Conservation (phyloP, 129 eudicot species). For the Lonicera japonica region DNA sequence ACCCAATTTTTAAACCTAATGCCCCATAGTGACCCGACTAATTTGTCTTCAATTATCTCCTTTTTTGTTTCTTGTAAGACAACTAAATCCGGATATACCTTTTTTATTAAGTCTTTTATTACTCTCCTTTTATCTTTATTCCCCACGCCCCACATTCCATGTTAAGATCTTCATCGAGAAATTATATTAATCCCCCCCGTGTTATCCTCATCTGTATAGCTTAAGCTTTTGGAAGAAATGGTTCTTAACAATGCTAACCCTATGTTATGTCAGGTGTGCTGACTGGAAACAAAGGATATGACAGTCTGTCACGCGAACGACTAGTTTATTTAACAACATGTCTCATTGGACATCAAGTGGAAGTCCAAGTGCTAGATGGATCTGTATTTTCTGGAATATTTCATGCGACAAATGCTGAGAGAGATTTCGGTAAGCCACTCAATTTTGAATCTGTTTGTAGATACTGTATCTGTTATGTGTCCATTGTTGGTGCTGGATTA, state of each 20-base stretch:
- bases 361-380: conserved; percentile 88
- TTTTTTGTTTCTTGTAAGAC: too few species aligned
- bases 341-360: conserved; percentile 89
- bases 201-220: too few species aligned
- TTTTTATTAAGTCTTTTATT: too few species aligned
- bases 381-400: conserved; percentile 77
- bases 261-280: conserved; percentile 29
- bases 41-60: too few species aligned
- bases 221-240: too few species aligned
- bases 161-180: too few species aligned
- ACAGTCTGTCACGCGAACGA: conserved; percentile 55
- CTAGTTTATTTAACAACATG: conserved; percentile 70
- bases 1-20: too few species aligned
- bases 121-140: too few species aligned
- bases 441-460: background rate
- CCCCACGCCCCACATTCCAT: too few species aligned
- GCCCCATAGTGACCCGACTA: too few species aligned
- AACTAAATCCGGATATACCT: too few species aligned
- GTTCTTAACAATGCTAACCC: conserved; percentile 25
- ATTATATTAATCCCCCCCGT: too few species aligned
- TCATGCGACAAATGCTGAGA: conserved; percentile 74
- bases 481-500: background rate
- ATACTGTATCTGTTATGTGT: background rate
- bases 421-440: conserved; percentile 73
- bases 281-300: conserved; percentile 38